Evolutionary conservation across 352 stramenopile genomes (phyloP), one percentile per base, ranked within the genome.

Genomic region (Pythium inflatum): DNA sequence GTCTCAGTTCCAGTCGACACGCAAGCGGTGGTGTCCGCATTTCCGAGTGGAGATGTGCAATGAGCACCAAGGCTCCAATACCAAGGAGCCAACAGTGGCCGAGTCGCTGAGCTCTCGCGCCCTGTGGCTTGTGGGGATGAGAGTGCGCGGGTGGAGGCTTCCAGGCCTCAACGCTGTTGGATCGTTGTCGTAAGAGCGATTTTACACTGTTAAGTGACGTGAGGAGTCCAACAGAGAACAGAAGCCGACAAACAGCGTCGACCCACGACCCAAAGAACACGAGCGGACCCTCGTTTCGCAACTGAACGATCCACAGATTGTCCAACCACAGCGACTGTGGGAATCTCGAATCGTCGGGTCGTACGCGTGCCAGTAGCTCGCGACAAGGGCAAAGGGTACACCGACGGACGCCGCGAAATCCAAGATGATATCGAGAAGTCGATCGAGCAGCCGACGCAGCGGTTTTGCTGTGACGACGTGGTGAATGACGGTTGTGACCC

Each of bases 401-500:
- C 36, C 36, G 9, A 43, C 36, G 36, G 36, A 43, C 36, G 36
- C 36, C 16, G 16, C 9, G 16, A 43, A 43, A 43, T 43, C 36
- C 9, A 43, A 16, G 9, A 43, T 9, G 36, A 43, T 16, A 16
- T 43, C 36, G 16, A 43, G 16, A 16, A 43, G 36, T 43, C 36
- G 36, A n/a, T n/a, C n/a, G n/a, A n/a, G n/a, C n/a, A n/a, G n/a
- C n/a, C n/a, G n/a, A n/a, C n/a, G n/a, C n/a, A n/a, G n/a, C 33
- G n/a, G n/a, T n/a, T n/a, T n/a, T n/a, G n/a, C n/a, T n/a, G n/a
- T n/a, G n/a, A n/a, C n/a, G 36, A 16, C 36, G 40, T 72, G 57
- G 20, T 76, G 69, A 5, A 76, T 22, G 5, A 76, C 57, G 8
- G 70, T 49, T 31, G 70, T 76, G 20, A 51, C 63, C 57, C 62